Evolutionary conservation across 768 basidiomycete species (phyloP), one percentile per base, ranked within the genome.

Genomic region (Lactifluus echinatus): DNA sequence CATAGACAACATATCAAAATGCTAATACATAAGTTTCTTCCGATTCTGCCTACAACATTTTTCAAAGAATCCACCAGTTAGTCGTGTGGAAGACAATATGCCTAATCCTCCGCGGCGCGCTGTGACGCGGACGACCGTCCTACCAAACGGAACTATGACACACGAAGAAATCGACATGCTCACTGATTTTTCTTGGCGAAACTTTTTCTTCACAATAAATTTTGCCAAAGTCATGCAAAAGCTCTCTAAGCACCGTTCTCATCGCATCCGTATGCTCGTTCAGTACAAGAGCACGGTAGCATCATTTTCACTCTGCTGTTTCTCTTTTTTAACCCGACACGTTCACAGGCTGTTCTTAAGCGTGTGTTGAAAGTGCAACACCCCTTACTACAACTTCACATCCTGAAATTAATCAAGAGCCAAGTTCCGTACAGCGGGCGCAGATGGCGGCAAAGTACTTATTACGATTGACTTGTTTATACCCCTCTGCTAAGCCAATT

Each of bases 151-250:
- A 39, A 80, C 84, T 64, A 82, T 76, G 64, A 79, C 81, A 28
- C 85, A 89, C 47, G 92, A 94, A 66, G 95, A 97, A 63, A 74
- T 97, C 23, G 95, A 97, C 66, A 76, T 96, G 69, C 76, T 99
- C 48, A 87, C 87, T 12, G 93, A 97, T 34, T 99, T 89, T 69
- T 95, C 93, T 3, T 97, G 95, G 93, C 74, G 96, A 48, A 98
- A 98, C 71, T 97, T 99, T 72, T 98, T 97, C 72, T 83, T 91
- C 28, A 85, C 88, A 21, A 95, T 98, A 72, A 99, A 97, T 69
- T 96, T 97, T 68, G 88, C 94, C 8, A 94, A 93, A 70, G 89
- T 99, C 61, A 87, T 99, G 84, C 95, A 99, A 69, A 97, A 98
- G 71, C 70, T 99, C 60, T 93, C 93, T 2, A 99, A 99, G 71